Conservation (phyloP, 176 grass and related monocot species). For the Phoenix dactylifera region DNA sequence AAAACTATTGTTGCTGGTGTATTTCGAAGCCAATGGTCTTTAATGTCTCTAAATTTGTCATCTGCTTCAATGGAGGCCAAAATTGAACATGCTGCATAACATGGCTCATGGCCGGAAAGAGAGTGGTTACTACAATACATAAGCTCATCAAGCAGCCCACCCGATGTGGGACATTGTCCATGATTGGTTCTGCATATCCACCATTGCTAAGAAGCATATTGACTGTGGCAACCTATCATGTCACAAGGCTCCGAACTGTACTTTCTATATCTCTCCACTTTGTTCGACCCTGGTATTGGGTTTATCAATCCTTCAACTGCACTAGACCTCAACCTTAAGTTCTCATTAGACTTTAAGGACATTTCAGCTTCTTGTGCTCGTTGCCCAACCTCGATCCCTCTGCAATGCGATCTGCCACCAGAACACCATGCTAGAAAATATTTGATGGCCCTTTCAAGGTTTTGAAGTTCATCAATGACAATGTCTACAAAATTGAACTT, state of each 20-base stretch:
- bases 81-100: no score
- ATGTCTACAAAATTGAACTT: no score
- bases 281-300: conserved; percentile 39
- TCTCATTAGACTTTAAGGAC: conserved; percentile 37
- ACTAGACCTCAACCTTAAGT: conserved; percentile 33
- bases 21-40: conserved; percentile 4
- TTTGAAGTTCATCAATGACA: no score
- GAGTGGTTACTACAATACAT: no score
- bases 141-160: conserved; percentile 32
- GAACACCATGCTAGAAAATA: conserved; percentile 9
- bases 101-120: no score
- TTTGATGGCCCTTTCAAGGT: no score
- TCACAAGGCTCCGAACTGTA: conserved; percentile 24
- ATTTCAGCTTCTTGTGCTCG: conserved; percentile 42
- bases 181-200: conserved; percentile 41
- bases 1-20: conserved; percentile 34
- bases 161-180: conserved; percentile 28
- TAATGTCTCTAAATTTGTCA: no score
- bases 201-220: conserved; percentile 30
- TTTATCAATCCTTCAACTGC: conserved; percentile 32
- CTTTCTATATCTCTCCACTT: conserved; percentile 22
- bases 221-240: conserved; percentile 13
- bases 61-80: no score
- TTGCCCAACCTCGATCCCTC: no score
- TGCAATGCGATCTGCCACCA: conserved; percentile 18